Conservation (phyloP, 83 land plant genomes). For the Isoetes engelmannii region DNA sequence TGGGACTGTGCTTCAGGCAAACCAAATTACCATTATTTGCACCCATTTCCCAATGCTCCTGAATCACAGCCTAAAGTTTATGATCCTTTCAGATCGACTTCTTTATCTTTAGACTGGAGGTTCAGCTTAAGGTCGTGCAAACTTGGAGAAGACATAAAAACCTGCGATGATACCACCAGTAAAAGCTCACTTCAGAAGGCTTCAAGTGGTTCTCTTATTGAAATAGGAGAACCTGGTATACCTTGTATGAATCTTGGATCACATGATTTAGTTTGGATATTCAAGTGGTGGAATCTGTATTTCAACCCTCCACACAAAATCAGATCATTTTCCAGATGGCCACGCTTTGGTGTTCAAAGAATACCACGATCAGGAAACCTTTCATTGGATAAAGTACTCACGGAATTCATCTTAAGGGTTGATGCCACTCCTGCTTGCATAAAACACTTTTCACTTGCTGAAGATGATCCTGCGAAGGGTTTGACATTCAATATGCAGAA, state of each 20-base stretch:
- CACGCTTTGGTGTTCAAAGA: conserved; percentile 79
- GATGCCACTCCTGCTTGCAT: conserved; percentile 77
- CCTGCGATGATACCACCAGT: conserved; percentile 4
- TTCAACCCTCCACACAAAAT: conserved; percentile 88
- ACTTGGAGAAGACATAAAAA: neutral
- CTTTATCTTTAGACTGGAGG: conserved; percentile 67
- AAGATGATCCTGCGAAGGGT: conserved; percentile 95
- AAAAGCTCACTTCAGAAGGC: conserved; percentile 17
- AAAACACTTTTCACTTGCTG: conserved; percentile 57
- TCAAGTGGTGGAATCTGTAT: conserved; percentile 74
- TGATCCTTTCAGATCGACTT: conserved; percentile 90
- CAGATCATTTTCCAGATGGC: conserved; percentile 82
- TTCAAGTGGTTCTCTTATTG: conserved; percentile 16
- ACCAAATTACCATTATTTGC: conserved; percentile 86
- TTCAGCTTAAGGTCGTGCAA: conserved; percentile 40
- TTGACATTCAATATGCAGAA: conserved; percentile 75
- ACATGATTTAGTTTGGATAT: conserved; percentile 85
- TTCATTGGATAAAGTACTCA: conserved; percentile 89
- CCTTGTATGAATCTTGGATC: conserved; percentile 66
- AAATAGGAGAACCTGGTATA: conserved; percentile 20
- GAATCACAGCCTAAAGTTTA: conserved; percentile 58
- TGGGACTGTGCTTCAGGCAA: conserved; percentile 94
- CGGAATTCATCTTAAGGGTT: conserved; percentile 80
- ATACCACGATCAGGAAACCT: conserved; percentile 81
- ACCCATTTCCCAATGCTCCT: conserved; percentile 77